Percentiles rank a stretch among this genome's conserved stretches.
Evolutionary conservation across 1,139 yeast genomes (phyloP).

Genomic region (Sugiyamaella pinicola): DNA sequence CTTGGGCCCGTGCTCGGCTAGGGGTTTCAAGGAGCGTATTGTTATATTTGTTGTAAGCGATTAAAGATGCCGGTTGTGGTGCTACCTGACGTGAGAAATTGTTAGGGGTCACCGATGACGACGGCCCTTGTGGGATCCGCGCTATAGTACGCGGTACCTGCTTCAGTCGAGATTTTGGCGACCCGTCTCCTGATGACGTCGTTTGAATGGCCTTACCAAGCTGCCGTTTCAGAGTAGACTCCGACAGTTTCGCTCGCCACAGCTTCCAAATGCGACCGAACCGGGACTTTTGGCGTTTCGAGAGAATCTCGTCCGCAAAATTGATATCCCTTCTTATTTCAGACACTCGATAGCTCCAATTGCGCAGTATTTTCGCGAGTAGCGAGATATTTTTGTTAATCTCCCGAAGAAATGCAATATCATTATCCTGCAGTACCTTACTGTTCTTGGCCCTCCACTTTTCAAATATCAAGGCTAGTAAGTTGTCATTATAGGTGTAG

Average conservation of each 20-base stretch:
- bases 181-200: background rate
- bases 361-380: slow-evolving; percentile 1
- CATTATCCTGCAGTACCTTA: slow-evolving; percentile 4
- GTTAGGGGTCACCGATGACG: background rate
- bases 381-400: slow-evolving; percentile 1
- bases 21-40: slow-evolving; percentile 28
- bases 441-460: slow-evolving; percentile 1
- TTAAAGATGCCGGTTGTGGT: slow-evolving; percentile 2
- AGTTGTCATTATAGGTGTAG: slow-evolving; percentile 1
- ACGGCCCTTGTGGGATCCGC: slow-evolving; percentile 9
- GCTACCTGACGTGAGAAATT: background rate
- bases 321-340: slow-evolving; percentile 7
- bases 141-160: slow-evolving; percentile 4
- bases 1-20: slow-evolving; percentile 27
- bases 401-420: slow-evolving; percentile 6
- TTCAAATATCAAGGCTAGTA: background rate
- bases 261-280: slow-evolving; percentile 32
- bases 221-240: slow-evolving; percentile 1
- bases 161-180: background rate
- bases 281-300: slow-evolving; percentile 27
- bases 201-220: background rate
- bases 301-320: slow-evolving; percentile 26
- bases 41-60: background rate
- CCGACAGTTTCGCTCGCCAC: slow-evolving; percentile 30
- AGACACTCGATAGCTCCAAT: slow-evolving; percentile 9